Conservation (phyloP, 1,139 yeast species). For the Yamadazyma diospyri region DNA sequence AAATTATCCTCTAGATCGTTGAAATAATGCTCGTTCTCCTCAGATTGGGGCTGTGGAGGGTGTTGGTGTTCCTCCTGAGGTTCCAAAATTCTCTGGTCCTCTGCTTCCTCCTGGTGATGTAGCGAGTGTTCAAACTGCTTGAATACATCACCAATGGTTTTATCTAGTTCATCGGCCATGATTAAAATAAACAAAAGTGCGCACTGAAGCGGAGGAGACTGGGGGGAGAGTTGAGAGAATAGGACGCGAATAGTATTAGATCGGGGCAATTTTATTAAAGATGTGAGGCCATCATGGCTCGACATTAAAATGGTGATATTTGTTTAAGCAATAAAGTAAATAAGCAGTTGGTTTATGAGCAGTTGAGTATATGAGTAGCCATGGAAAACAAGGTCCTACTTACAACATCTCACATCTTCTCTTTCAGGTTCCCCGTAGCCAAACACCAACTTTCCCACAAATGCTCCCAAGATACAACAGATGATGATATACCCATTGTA, state of each 20-base stretch:
- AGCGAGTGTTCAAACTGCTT: conserved; percentile 21
- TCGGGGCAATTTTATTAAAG: too few species aligned
- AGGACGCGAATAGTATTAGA: too few species aligned
- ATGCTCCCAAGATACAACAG: conserved; percentile 59
- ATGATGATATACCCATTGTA: conserved; percentile 67
- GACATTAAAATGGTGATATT: too few species aligned
- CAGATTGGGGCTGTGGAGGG: neutral
- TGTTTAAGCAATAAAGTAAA: too few species aligned
- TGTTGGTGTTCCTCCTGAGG: conserved; percentile 1
- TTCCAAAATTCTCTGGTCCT: too few species aligned
- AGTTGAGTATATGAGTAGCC: too few species aligned
- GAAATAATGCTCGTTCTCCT: conserved; percentile 7
- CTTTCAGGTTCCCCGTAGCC: conserved; percentile 38
- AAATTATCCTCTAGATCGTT: conserved; percentile 17
- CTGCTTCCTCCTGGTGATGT: conserved; percentile 1
- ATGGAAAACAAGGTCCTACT: too few species aligned
- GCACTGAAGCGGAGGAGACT: too few species aligned
- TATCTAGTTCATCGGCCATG: conserved; percentile 22
- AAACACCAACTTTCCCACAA: conserved; percentile 54
- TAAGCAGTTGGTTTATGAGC: too few species aligned
- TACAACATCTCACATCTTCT: conserved; percentile 23
- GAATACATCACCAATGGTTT: conserved; percentile 40
- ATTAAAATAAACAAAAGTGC: conserved; percentile 8
- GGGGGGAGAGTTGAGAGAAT: too few species aligned
- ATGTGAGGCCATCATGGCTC: too few species aligned